Evolutionary conservation across 257 asterid genomes (phyloP).

Genomic region (Nicotiana obtusifolia): DNA sequence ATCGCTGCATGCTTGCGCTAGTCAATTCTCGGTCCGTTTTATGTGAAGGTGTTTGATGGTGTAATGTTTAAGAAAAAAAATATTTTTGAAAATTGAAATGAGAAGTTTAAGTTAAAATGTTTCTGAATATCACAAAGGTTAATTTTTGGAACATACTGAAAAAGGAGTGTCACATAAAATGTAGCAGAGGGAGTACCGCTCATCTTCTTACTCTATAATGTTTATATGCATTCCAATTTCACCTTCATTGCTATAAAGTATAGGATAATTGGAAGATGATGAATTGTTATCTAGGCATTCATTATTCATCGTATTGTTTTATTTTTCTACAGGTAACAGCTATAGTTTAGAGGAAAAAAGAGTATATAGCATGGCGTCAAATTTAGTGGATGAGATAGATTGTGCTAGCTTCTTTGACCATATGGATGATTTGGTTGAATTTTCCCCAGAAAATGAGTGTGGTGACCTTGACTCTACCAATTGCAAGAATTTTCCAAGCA

Average conservation of each 20-base stretch:
- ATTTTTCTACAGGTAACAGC: constrained; percentile 18
- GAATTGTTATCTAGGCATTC: neutral
- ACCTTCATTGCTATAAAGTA: neutral
- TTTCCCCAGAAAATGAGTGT: constrained; percentile 65
- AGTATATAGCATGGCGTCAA: constrained; percentile 40
- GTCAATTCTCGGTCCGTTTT: neutral
- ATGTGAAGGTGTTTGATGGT: neutral
- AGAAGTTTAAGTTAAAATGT: too few relatives aligned
- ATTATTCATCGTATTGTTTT: neutral
- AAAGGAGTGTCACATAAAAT: too few relatives aligned
- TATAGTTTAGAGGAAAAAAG: neutral
- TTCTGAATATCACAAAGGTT: too few relatives aligned
- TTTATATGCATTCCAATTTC: neutral
- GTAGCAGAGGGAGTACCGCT: too few relatives aligned
- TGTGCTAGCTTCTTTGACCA: constrained; percentile 83
- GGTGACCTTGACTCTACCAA: constrained; percentile 44
- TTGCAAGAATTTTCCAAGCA: constrained; percentile 51
- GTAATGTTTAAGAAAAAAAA: neutral
- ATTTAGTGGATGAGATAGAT: constrained; percentile 60
- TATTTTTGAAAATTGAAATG: neutral
- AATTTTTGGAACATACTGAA: too few relatives aligned
- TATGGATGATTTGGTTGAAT: constrained; percentile 83
- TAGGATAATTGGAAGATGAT: neutral
- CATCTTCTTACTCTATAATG: too few relatives aligned
- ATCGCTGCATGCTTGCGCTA: neutral